A percentile compares a stretch with the other conserved stretches of the same genome.
Evolutionary conservation across 192 early-diverging fungal species (phyloP).

Genomic region (Entomortierella chlamydospora): DNA sequence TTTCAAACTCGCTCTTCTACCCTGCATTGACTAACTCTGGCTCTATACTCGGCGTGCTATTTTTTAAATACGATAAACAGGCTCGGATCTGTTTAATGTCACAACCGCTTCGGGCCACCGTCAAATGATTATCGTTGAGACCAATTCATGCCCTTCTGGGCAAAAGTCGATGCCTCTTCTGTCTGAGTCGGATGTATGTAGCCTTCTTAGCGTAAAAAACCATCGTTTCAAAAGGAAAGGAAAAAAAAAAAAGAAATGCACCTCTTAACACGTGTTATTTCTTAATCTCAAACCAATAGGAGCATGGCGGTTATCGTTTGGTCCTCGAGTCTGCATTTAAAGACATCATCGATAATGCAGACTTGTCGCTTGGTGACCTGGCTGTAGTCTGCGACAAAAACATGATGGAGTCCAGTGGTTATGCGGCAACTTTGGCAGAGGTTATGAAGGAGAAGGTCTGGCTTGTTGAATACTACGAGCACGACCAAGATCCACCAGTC

Average conservation of each 20-base stretch:
- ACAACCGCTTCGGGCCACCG: slow-evolving; percentile 84
- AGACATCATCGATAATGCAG: slow-evolving; percentile 73
- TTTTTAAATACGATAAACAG: slow-evolving; percentile 44
- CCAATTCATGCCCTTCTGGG: slow-evolving; percentile 91
- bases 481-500: slow-evolving; percentile 80
- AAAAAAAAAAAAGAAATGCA: background rate
- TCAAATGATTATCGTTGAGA: slow-evolving; percentile 94
- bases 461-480: slow-evolving; percentile 79
- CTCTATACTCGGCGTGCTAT: background rate
- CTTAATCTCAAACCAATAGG: slow-evolving; percentile 22
- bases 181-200: slow-evolving; percentile 79
- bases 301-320: slow-evolving; percentile 81
- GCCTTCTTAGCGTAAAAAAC: background rate
- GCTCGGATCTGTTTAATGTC: slow-evolving; percentile 90
- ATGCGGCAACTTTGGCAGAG: slow-evolving; percentile 85
- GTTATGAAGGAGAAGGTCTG: slow-evolving; percentile 80
- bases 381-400: slow-evolving; percentile 92
- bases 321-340: slow-evolving; percentile 85
- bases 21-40: background rate
- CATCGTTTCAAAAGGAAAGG: background rate
- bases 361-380: slow-evolving; percentile 73
- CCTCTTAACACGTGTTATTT: background rate
- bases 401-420: slow-evolving; percentile 87
- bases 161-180: slow-evolving; percentile 92
- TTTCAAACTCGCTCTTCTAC: too few relatives aligned